Percentiles rank a stretch among this genome's conserved stretches.
Conservation (phyloP, 2,329 filamentous ascomycete genomes). For the Fusarium nodosum region DNA sequence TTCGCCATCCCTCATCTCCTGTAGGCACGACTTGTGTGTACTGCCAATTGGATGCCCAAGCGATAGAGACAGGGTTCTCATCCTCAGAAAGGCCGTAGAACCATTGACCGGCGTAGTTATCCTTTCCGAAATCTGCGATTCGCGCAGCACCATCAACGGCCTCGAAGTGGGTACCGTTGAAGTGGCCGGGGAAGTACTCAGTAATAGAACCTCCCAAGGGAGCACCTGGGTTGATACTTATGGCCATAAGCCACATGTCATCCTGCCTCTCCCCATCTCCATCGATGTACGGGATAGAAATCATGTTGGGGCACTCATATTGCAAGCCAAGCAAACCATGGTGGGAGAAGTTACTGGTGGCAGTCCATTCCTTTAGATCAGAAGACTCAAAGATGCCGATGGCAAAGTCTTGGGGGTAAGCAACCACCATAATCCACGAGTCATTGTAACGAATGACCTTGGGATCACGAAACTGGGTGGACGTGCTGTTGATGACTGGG, state of each 20-base stretch:
- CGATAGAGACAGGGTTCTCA: conserved; percentile 52
- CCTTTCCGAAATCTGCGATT: conserved; percentile 55
- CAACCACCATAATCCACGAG: conserved; percentile 70
- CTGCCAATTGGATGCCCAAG: conserved; percentile 56
- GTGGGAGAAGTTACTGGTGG: conserved; percentile 66
- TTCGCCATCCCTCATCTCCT: conserved; percentile 52
- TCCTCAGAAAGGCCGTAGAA: conserved; percentile 49
- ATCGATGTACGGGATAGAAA: conserved; percentile 64
- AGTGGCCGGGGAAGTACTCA: conserved; percentile 70
- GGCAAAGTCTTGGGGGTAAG: conserved; percentile 65
- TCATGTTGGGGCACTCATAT: conserved; percentile 75
- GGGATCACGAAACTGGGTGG: conserved; percentile 73
- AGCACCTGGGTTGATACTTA: conserved; percentile 70
- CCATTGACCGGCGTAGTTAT: conserved; percentile 56
- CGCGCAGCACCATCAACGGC: conserved; percentile 49
- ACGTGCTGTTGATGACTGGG: conserved; percentile 69
- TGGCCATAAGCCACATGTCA: conserved; percentile 59
- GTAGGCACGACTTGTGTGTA: conserved; percentile 52
- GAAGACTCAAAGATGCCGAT: conserved; percentile 73
- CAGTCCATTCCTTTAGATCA: conserved; percentile 70
- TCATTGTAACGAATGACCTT: conserved; percentile 72
- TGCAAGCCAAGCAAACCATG: conserved; percentile 66
- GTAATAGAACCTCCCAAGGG: conserved; percentile 68
- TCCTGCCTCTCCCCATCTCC: conserved; percentile 51
- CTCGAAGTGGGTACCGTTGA: conserved; percentile 75